Base-by-base conservation (phyloP, 306 rosid genomes). In the Vigna unguiculata region DNA sequence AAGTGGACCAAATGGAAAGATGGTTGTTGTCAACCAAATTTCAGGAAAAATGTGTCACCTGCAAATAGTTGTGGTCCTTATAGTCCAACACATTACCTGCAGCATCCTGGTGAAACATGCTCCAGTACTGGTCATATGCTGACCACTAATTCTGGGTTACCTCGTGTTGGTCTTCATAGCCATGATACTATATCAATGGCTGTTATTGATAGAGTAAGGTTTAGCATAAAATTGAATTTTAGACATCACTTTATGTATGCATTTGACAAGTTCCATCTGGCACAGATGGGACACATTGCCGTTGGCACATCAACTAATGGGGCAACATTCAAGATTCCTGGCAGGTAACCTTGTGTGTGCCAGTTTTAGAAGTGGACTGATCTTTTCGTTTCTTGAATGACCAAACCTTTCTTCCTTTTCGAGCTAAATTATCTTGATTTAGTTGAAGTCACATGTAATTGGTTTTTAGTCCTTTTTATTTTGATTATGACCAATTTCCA, bases 231-330 rank as follows among this genome's bases (percentile, higher is more conserved):
- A 25, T 25, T 54, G 43, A 9, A 78, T 70, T 61, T 14, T 25
- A 14, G 13, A 41, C 9, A 22, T 43, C 66, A 43, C 3, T 25
- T 15, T 45, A 22, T 69, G 51, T 19, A 51, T 40, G 80, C 72
- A 46, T 79, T 61, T 54, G 28, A 80, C 63, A 43, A 36, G 32
- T 45, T 15, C 54, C 51, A 64, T 80, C 72, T 90, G 85, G 58
- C 54, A 20, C 75, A 95, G 98, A 78, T 75, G 87, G 96, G 97
- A 74, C 90, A 78, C 41, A 77, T 92, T 55, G 98, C 97, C 15
- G 97, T 90, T 71, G 98, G 97, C 63, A 95, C 98, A 46, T 95
- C 96, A 46, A 95, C 98, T 63, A 90, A 95, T 81, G 98, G 98
- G 41, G 97, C 97, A 71, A 90, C 93, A 58, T 95, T 87, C 87